These are phyloP conservation scores for Spathaspora girioi DNA, from an alignment of 805 yeast species.

Conservation along the genomic window DNA sequence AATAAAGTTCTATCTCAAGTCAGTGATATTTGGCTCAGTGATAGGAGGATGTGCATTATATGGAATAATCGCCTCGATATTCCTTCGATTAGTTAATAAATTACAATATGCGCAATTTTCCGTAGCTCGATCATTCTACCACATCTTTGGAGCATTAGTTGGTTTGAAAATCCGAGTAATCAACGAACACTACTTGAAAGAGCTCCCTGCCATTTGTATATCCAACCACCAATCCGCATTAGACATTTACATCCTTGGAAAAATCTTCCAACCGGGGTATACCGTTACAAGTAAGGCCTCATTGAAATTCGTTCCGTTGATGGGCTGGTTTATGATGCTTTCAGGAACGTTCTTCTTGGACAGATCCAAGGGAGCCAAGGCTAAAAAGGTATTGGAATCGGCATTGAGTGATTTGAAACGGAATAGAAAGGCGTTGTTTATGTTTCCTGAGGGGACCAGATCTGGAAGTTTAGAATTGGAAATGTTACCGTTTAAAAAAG, in stretches of 20 bases:
- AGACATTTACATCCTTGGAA: conserved; percentile 79
- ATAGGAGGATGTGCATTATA: conserved; percentile 62
- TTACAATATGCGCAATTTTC: conserved; percentile 82
- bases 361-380: conserved; percentile 70
- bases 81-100: conserved; percentile 66
- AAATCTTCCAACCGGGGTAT: conserved; percentile 80
- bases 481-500: conserved; percentile 88
- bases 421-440: conserved; percentile 71
- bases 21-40: conserved; percentile 49
- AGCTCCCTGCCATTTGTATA: conserved; percentile 71
- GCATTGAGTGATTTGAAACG: conserved; percentile 63
- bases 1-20: conserved; percentile 51
- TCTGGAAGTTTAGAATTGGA: conserved; percentile 67
- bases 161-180: conserved; percentile 70
- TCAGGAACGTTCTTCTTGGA: conserved; percentile 91
- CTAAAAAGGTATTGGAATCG: conserved; percentile 66
- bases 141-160: conserved; percentile 53
- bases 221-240: conserved; percentile 90
- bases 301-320: conserved; percentile 77
- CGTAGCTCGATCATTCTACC: conserved; percentile 80
- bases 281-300: conserved; percentile 90
- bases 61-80: conserved; percentile 73
- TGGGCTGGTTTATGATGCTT: conserved; percentile 95
- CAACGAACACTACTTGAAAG: conserved; percentile 54
- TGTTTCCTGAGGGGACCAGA: conserved; percentile 98